phyloP scores from a whole-genome alignment of 2,329 filamentous ascomycete genomes.

The Didymosphaeria variabile region DNA sequence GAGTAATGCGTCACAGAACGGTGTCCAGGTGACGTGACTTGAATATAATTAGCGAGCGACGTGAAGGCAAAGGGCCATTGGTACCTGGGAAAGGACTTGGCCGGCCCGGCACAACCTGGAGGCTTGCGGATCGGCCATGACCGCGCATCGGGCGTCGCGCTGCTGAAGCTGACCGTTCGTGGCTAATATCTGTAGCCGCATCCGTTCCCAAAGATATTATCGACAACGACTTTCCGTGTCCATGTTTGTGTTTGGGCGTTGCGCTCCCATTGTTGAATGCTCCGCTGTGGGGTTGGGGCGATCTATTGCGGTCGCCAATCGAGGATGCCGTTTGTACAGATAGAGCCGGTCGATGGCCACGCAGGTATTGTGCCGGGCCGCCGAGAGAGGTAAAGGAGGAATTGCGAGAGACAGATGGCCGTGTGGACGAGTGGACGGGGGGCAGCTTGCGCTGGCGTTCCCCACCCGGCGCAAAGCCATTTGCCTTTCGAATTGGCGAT shows the following conservation, averaged over 20 bases:
- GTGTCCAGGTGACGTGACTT: constrained; percentile 41
- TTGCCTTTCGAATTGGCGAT: constrained; percentile 42
- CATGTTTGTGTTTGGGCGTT: constrained; percentile 46
- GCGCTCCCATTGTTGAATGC: constrained; percentile 37
- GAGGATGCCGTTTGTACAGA: constrained; percentile 63
- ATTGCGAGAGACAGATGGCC: constrained; percentile 47
- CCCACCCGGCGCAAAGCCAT: constrained; percentile 46
- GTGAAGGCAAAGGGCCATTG: not conserved
- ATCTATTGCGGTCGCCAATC: constrained; percentile 32
- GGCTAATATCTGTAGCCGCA: constrained; percentile 40
- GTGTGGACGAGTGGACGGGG: constrained; percentile 47
- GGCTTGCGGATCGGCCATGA: constrained; percentile 81
- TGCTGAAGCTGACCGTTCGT: constrained; percentile 35
- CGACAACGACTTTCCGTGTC: constrained; percentile 57
- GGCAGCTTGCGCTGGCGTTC: constrained; percentile 52
- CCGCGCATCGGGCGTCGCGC: constrained; percentile 64
- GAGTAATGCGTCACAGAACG: constrained; percentile 52
- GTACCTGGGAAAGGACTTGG: constrained; percentile 47
- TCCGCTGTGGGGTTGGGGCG: constrained; percentile 33
- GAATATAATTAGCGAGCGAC: constrained; percentile 28
- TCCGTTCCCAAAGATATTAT: constrained; percentile 61
- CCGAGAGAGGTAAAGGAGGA: constrained; percentile 46
- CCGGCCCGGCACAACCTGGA: constrained; percentile 72
- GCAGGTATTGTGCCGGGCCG: constrained; percentile 45
- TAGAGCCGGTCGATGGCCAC: constrained; percentile 73